Evolutionary conservation across 2,329 filamentous ascomycete species (phyloP).

Genomic region (Penicillium sp.): DNA sequence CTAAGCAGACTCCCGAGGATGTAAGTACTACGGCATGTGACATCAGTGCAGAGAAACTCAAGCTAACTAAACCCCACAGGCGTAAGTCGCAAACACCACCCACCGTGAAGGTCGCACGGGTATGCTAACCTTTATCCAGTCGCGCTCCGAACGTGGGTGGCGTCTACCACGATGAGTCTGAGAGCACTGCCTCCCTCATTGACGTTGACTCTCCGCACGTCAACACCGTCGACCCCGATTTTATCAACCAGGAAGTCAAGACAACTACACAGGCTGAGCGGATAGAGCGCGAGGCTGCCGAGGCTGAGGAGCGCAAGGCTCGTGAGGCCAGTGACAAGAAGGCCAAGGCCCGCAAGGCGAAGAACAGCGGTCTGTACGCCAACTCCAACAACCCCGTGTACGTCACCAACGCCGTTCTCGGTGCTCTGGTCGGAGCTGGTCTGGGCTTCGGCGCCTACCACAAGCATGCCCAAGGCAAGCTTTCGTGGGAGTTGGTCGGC

Average conservation of each 20-base stretch:
- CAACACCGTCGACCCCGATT: conserved; percentile 42
- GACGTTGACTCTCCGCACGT: conserved; percentile 51
- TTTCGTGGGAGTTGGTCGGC: conserved; percentile 49
- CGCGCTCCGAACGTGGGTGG: conserved; percentile 42
- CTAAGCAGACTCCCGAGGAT: conserved; percentile 49
- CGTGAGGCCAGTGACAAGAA: conserved; percentile 28
- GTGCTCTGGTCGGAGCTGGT: conserved; percentile 42
- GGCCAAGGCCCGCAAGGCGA: conserved; percentile 30
- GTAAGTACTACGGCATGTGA: conserved; percentile 32
- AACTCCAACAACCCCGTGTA: conserved; percentile 50
- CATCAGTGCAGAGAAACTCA: background rate
- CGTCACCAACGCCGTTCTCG: conserved; percentile 46
- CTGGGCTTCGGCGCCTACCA: conserved; percentile 50
- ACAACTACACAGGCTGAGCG: conserved; percentile 49
- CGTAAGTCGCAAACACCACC: conserved; percentile 32
- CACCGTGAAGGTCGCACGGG: background rate
- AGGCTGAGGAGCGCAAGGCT: conserved; percentile 23
- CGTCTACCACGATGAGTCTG: conserved; percentile 40
- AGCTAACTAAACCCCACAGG: conserved; percentile 26
- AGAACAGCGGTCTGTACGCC: conserved; percentile 36
- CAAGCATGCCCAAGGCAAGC: conserved; percentile 46
- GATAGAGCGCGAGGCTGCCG: conserved; percentile 39
- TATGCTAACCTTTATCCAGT: conserved; percentile 28
- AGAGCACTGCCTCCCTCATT: conserved; percentile 45
- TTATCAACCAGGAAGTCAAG: conserved; percentile 43